These are phyloP conservation scores for Aspergillus affinis DNA, from an alignment of 495 filamentous ascomycete genomes.

Conservation along the genomic window DNA sequence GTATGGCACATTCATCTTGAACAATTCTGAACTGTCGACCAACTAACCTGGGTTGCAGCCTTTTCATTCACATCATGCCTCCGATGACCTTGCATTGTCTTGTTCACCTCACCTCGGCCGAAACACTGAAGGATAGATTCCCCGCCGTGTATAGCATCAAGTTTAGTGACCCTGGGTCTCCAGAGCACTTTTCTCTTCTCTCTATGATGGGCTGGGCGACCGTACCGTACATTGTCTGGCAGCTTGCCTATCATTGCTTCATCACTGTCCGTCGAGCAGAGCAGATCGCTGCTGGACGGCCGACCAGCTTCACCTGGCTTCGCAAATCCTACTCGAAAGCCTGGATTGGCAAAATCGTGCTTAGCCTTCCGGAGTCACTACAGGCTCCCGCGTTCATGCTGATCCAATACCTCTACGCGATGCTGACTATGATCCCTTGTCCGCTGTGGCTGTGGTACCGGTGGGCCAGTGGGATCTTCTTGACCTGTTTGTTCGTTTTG, in stretches of 20 bases:
- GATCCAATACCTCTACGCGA: slow-evolving; percentile 89
- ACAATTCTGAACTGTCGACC: background rate
- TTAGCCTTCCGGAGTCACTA: slow-evolving; percentile 67
- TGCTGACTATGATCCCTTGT: slow-evolving; percentile 90
- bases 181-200: slow-evolving; percentile 73
- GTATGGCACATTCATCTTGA: slow-evolving; percentile 31
- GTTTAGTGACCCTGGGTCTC: slow-evolving; percentile 64
- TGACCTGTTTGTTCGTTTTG: slow-evolving; percentile 80
- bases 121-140: slow-evolving; percentile 67
- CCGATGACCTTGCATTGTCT: slow-evolving; percentile 89
- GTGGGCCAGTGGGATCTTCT: slow-evolving; percentile 73
- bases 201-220: slow-evolving; percentile 95
- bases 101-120: slow-evolving; percentile 73
- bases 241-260: slow-evolving; percentile 84
- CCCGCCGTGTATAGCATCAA: slow-evolving; percentile 85
- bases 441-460: slow-evolving; percentile 93
- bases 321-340: slow-evolving; percentile 83
- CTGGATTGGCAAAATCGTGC: slow-evolving; percentile 82
- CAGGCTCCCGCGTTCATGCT: slow-evolving; percentile 94
- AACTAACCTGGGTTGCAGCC: slow-evolving; percentile 42
- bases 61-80: slow-evolving; percentile 99
- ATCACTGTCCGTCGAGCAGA: slow-evolving; percentile 90
- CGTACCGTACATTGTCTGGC: slow-evolving; percentile 89
- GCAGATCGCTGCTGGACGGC: slow-evolving; percentile 93
- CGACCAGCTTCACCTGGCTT: slow-evolving; percentile 97